Conservation (phyloP, 2,329 filamentous ascomycete species). For the Sclerotinia trifoliorum region DNA sequence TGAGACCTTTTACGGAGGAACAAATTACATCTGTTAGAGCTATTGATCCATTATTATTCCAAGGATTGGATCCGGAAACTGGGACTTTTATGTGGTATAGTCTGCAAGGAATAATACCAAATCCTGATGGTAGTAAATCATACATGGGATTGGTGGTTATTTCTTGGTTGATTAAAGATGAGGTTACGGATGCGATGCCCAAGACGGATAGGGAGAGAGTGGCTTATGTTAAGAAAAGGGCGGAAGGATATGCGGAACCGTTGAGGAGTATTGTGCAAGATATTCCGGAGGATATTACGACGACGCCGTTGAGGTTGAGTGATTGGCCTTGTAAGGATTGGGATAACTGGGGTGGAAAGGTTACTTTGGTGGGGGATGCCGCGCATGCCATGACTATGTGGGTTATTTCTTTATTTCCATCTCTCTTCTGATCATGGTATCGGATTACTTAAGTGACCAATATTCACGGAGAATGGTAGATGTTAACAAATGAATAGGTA, state of each 20-base stretch:
- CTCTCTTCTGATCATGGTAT: not conserved
- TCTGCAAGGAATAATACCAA: constrained; percentile 43
- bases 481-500: constrained; percentile 31
- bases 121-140: constrained; percentile 42
- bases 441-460: too few species aligned
- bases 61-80: constrained; percentile 52
- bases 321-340: constrained; percentile 42
- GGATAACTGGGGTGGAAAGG: constrained; percentile 37
- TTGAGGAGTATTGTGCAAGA: constrained; percentile 46
- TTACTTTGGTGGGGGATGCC: constrained; percentile 40
- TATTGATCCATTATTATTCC: constrained; percentile 55
- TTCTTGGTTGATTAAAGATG: constrained; percentile 46
- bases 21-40: constrained; percentile 44
- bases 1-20: constrained; percentile 43
- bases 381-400: constrained; percentile 41
- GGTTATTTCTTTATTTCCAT: not conserved
- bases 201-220: constrained; percentile 39
- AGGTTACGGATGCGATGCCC: constrained; percentile 40
- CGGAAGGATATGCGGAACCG: constrained; percentile 43
- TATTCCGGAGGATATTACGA: constrained; percentile 45
- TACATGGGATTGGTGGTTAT: constrained; percentile 48
- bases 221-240: constrained; percentile 43
- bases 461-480: not conserved
- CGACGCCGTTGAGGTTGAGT: constrained; percentile 29
- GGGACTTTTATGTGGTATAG: constrained; percentile 52